Evolutionary conservation across 1,284 basidiomycete species (phyloP).

Genomic region (Papiliotrema nemorosa): DNA sequence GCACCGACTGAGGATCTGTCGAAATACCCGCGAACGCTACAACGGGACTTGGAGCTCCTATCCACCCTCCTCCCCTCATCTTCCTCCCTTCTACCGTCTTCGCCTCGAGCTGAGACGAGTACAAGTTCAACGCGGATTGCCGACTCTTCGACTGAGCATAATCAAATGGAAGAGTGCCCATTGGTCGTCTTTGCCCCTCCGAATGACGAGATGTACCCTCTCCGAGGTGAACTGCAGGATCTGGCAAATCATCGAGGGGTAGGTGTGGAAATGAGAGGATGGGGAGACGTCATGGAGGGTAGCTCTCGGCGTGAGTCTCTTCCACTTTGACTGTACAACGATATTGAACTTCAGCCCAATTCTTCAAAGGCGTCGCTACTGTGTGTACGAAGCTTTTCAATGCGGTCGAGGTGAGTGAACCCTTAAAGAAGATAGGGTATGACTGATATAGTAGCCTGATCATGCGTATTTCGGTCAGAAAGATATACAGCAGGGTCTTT

Average conservation of each 20-base stretch:
- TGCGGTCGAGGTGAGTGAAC: conserved; percentile 65
- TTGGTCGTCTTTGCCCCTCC: conserved; percentile 75
- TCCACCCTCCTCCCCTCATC: conserved; percentile 57
- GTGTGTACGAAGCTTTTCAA: conserved; percentile 95
- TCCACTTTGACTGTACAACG: too few relatives aligned
- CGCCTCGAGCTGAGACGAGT: neutral
- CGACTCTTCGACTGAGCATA: too few relatives aligned
- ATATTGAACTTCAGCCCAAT: conserved; percentile 70
- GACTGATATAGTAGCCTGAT: conserved; percentile 62
- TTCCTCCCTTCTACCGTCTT: neutral
- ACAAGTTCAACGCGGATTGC: neutral
- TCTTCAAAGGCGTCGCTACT: conserved; percentile 94
- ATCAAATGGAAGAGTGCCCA: conserved; percentile 43
- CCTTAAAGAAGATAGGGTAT: neutral
- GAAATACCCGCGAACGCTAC: conserved; percentile 79
- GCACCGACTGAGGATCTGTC: conserved; percentile 91
- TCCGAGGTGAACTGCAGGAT: conserved; percentile 74
- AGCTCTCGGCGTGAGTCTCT: conserved; percentile 43
- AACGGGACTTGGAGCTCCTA: conserved; percentile 54
- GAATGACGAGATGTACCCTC: conserved; percentile 76
- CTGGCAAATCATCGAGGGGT: conserved; percentile 75
- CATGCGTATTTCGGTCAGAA: conserved; percentile 96
- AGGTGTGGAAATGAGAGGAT: conserved; percentile 86
- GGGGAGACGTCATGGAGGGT: conserved; percentile 55
- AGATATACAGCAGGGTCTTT: conserved; percentile 91